These are phyloP conservation scores for Trichoderma erinaceum DNA, from an alignment of 495 filamentous ascomycete species.

Conservation along the genomic window DNA sequence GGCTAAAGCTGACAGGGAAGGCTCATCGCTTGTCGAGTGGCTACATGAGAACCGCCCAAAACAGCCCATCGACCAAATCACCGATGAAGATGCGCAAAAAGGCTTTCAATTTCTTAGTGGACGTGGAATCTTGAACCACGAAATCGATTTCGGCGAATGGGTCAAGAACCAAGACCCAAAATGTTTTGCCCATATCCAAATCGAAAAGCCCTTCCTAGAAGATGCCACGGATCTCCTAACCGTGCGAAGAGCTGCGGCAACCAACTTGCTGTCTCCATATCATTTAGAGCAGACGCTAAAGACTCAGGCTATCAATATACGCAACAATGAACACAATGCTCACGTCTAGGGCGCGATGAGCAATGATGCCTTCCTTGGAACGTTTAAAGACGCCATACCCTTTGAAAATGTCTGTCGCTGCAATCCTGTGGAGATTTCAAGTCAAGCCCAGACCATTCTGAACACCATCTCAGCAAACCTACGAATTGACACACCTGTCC, in stretches of 20 bases:
- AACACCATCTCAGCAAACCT: not conserved
- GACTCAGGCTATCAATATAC: not conserved
- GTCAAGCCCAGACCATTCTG: not conserved
- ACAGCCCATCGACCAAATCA: not conserved
- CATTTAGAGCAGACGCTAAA: not conserved
- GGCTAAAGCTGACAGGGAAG: not conserved
- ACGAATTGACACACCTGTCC: not conserved
- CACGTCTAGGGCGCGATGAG: not conserved
- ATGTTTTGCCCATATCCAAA: not conserved
- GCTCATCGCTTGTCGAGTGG: not conserved
- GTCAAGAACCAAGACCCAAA: not conserved
- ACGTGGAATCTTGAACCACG: not conserved
- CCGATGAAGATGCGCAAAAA: not conserved
- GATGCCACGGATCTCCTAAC: not conserved
- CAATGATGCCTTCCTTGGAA: not conserved
- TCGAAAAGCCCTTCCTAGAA: not conserved
- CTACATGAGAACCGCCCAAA: not conserved
- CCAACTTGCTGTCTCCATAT: not conserved
- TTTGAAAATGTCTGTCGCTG: not conserved
- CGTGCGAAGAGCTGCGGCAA: not conserved
- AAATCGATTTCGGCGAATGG: not conserved
- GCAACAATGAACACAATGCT: not conserved
- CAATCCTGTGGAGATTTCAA: not conserved
- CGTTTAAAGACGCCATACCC: not conserved
- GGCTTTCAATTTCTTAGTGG: not conserved